Evolutionary conservation across 371 early-diverging fungal genomes (phyloP).

Genomic region (Apophysomyces sp.): DNA sequence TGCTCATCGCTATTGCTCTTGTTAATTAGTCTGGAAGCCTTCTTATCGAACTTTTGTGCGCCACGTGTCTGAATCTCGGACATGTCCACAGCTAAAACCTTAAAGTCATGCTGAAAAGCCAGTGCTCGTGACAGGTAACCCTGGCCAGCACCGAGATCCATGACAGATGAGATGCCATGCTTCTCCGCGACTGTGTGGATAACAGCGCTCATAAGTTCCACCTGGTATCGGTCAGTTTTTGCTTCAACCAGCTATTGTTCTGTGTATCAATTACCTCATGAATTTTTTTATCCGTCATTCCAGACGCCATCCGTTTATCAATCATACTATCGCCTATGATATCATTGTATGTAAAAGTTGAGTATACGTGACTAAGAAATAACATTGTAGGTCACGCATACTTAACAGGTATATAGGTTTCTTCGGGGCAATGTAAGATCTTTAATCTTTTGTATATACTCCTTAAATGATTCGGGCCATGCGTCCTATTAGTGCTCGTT

Average conservation of each 20-base stretch:
- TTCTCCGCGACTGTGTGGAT: constrained; percentile 51
- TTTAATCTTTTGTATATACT: constrained; percentile 15
- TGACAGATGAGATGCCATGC: constrained; percentile 40
- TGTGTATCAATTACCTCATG: constrained; percentile 42
- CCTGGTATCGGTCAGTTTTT: constrained; percentile 28
- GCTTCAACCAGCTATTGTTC: background rate
- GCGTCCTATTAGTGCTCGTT: constrained; percentile 7
- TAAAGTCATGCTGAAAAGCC: constrained; percentile 66
- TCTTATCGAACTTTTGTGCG: constrained; percentile 65
- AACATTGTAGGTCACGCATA: background rate
- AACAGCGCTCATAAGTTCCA: constrained; percentile 61
- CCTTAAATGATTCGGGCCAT: constrained; percentile 22
- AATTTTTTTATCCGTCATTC: constrained; percentile 78
- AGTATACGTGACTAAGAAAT: background rate
- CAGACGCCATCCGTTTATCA: constrained; percentile 39
- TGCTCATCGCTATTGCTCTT: constrained; percentile 10
- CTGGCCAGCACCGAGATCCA: constrained; percentile 73
- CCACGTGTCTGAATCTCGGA: constrained; percentile 79
- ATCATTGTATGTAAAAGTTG: background rate
- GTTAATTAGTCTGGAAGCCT: constrained; percentile 35
- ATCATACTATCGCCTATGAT: background rate
- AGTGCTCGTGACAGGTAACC: constrained; percentile 79
- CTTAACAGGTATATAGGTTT: constrained; percentile 13
- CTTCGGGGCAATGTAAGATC: constrained; percentile 22
- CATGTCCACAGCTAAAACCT: constrained; percentile 81